Evolutionary conservation across 306 rosid genomes (phyloP).

Genomic region (Cicer chorassanicum): DNA sequence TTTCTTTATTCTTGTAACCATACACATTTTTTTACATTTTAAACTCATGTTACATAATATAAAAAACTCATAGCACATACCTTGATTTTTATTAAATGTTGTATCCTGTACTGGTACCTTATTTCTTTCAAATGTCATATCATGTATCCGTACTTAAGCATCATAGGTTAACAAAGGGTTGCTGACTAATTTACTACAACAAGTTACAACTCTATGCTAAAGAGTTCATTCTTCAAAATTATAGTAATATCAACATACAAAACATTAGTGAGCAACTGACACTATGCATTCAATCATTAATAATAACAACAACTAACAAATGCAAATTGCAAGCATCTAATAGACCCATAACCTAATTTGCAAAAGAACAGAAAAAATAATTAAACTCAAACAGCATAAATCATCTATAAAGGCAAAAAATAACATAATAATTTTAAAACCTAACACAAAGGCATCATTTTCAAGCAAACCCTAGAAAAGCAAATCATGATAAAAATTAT

Average conservation of each 20-base stretch:
- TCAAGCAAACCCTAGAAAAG: conserved; percentile 30
- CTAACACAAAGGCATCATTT: background rate
- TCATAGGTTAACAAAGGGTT: no score
- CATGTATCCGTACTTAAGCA: no score
- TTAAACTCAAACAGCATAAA: background rate
- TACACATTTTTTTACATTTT: no score
- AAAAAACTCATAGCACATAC: no score
- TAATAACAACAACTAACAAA: background rate
- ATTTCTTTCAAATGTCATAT: no score
- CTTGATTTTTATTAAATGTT: no score
- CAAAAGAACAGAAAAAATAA: background rate
- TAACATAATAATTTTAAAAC: background rate
- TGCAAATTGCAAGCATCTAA: background rate
- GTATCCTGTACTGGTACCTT: no score
- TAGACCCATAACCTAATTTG: background rate
- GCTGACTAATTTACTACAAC: background rate
- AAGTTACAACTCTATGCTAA: background rate
- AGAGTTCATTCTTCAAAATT: background rate
- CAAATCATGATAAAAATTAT: background rate
- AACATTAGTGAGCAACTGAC: background rate
- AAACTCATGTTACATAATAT: no score
- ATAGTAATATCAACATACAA: background rate
- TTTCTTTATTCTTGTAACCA: no score
- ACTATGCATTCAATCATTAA: background rate
- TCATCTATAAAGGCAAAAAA: background rate